Conservation (phyloP, 2,329 filamentous ascomycete species). For the Phoma sp. region DNA sequence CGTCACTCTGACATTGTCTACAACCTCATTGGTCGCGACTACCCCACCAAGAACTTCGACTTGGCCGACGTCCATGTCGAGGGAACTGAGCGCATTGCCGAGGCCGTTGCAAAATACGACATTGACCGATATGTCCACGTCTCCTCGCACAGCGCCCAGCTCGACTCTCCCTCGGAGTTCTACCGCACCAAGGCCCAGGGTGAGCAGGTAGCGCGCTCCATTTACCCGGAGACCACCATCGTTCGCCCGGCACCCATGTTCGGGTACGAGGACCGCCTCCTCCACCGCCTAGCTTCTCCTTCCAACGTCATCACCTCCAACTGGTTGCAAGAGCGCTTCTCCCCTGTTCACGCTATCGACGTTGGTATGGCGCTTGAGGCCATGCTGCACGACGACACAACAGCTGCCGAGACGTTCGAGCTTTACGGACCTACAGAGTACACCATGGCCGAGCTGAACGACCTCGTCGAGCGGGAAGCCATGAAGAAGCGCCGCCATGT, state of each 20-base stretch:
- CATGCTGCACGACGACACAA: slow-evolving; percentile 90
- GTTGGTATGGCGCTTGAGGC: slow-evolving; percentile 86
- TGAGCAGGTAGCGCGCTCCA: slow-evolving; percentile 81
- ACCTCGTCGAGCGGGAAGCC: slow-evolving; percentile 90
- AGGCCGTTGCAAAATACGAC: slow-evolving; percentile 97
- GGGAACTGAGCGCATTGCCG: slow-evolving; percentile 87
- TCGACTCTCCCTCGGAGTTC: slow-evolving; percentile 83
- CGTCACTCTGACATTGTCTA: slow-evolving; percentile 97
- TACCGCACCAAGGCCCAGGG: slow-evolving; percentile 88
- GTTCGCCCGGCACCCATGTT: slow-evolving; percentile 93
- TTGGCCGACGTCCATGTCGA: slow-evolving; percentile 93
- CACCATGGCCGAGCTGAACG: slow-evolving; percentile 83
- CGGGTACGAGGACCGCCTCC: slow-evolving; percentile 90
- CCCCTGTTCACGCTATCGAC: slow-evolving; percentile 92
- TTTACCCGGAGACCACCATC: slow-evolving; percentile 97
- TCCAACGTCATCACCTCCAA: slow-evolving; percentile 89
- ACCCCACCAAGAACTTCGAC: slow-evolving; percentile 97
- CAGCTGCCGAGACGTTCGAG: slow-evolving; percentile 89
- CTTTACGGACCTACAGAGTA: slow-evolving; percentile 94
- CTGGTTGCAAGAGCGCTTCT: slow-evolving; percentile 88
- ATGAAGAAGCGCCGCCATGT: slow-evolving; percentile 87
- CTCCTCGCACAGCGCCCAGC: slow-evolving; percentile 89
- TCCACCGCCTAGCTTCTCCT: slow-evolving; percentile 81
- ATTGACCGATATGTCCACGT: slow-evolving; percentile 96
- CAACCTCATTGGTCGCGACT: slow-evolving; percentile 92